Conservation (phyloP, 2,329 filamentous ascomycete species). For the Cytospora leucostoma region DNA sequence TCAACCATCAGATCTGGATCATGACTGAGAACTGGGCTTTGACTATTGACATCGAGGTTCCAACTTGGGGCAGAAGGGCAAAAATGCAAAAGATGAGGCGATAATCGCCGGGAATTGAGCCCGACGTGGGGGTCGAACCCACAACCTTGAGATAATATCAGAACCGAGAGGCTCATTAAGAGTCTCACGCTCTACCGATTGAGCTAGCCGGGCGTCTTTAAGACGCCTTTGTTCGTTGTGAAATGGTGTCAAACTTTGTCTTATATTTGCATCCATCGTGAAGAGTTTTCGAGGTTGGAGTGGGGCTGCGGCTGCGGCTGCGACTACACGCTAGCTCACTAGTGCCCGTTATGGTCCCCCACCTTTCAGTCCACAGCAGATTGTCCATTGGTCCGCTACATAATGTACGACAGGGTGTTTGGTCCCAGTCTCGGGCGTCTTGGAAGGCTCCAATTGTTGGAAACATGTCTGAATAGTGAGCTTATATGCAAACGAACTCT, state of each 20-base stretch:
- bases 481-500: too few species aligned
- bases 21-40: too few species aligned
- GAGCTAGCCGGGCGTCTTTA: slow-evolving; percentile 58
- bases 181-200: slow-evolving; percentile 75
- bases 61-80: background rate
- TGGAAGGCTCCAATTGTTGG: too few species aligned
- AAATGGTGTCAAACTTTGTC: background rate
- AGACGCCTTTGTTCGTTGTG: slow-evolving; percentile 18
- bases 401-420: too few species aligned
- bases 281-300: background rate
- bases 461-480: too few species aligned
- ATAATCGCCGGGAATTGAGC: slow-evolving; percentile 32
- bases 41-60: too few species aligned
- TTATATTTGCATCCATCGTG: background rate
- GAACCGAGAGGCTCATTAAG: slow-evolving; percentile 42
- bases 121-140: slow-evolving; percentile 34
- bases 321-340: background rate
- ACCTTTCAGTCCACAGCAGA: too few species aligned
- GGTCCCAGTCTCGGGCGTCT: too few species aligned
- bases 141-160: slow-evolving; percentile 22
- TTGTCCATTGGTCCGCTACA: too few species aligned
- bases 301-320: background rate
- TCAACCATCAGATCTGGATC: too few species aligned
- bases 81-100: slow-evolving; percentile 11
- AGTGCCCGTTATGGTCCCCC: background rate